Evolutionary conservation across 495 filamentous ascomycete species (phyloP).

Genomic region (Xylaria bambusicola): DNA sequence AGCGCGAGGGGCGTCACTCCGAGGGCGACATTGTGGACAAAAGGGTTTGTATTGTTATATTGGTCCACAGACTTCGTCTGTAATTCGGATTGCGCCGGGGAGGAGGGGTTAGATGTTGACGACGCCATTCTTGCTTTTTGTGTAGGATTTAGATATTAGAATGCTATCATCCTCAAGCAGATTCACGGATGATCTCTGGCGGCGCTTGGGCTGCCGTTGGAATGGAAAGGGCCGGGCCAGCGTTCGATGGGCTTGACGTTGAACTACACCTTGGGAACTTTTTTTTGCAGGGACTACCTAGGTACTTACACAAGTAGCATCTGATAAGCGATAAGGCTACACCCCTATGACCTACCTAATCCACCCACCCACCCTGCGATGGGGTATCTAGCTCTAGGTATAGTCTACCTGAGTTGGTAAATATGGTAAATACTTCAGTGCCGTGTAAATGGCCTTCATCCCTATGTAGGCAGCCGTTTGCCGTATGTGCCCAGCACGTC

Average conservation of each 20-base stretch:
- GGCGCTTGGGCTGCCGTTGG: neutral
- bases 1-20: slow-evolving; percentile 69
- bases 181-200: neutral
- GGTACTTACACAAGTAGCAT: neutral
- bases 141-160: too few relatives aligned
- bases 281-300: neutral
- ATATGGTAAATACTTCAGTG: too few relatives aligned
- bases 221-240: too few relatives aligned
- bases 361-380: too few relatives aligned
- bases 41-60: slow-evolving; percentile 32
- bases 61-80: neutral
- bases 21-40: slow-evolving; percentile 62
- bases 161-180: too few relatives aligned
- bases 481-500: too few relatives aligned
- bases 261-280: too few relatives aligned
- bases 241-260: neutral
- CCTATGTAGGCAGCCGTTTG: too few relatives aligned
- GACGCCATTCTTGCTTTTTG: slow-evolving; percentile 13
- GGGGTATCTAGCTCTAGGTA: too few relatives aligned
- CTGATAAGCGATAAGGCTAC: slow-evolving; percentile 21
- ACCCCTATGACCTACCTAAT: too few relatives aligned
- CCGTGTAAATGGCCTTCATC: too few relatives aligned
- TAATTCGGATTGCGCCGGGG: slow-evolving; percentile 17
- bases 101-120: slow-evolving; percentile 3
- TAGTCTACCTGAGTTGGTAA: too few relatives aligned